Percentiles rank a stretch among this genome's conserved stretches.
Evolutionary conservation across 345 rosid species (phyloP).

Genomic region (Eucalyptus erythrocorys): DNA sequence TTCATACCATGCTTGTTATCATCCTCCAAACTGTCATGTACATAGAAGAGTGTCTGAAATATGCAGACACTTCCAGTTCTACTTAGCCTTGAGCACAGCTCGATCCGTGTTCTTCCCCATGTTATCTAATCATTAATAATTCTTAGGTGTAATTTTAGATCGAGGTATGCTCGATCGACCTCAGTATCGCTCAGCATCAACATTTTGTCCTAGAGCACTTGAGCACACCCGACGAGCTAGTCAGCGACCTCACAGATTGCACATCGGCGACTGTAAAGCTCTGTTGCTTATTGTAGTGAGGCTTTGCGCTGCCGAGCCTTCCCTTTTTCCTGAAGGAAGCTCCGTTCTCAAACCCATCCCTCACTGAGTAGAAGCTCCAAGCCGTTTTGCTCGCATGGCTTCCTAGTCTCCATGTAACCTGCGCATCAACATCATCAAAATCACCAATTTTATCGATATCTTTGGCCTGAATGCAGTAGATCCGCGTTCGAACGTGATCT

Average conservation of each 20-base stretch:
- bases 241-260: constrained; percentile 17
- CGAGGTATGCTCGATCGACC: neutral
- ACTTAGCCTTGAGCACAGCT: neutral
- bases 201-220: constrained; percentile 20
- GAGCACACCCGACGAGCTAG: constrained; percentile 42
- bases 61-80: neutral
- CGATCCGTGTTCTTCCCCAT: neutral
- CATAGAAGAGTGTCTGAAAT: neutral
- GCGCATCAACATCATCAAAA: neutral
- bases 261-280: constrained; percentile 35
- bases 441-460: neutral
- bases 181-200: constrained; percentile 1
- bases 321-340: constrained; percentile 44
- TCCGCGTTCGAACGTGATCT: neutral
- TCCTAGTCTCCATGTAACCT: constrained; percentile 50
- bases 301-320: constrained; percentile 23
- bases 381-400: constrained; percentile 1
- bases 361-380: constrained; percentile 52
- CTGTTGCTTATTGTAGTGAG: constrained; percentile 25
- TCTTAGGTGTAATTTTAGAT: neutral
- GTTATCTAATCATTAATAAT: neutral
- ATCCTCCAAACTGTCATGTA: neutral
- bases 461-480: neutral
- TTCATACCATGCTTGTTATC: neutral
- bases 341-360: constrained; percentile 47